Percentiles rank a stretch among this genome's conserved stretches.
phyloP scores from a whole-genome alignment of 192 early-diverging fungal genomes.

The Phlyctochytrium bullatum region DNA sequence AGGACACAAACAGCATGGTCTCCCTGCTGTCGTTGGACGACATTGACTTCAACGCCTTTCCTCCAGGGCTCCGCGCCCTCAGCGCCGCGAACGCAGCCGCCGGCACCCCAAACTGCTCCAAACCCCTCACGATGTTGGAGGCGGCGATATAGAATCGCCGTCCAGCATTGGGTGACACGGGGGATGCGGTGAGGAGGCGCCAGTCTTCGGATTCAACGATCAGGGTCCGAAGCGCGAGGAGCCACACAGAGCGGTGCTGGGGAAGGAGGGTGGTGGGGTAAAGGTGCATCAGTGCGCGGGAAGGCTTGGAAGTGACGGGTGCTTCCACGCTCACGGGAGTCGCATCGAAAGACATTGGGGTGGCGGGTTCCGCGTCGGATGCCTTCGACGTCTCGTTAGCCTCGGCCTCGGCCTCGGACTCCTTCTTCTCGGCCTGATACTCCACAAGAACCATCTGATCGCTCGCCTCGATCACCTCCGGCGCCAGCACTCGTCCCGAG shows the following conservation, averaged over 20 bases:
- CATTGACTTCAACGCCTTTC: constrained; percentile 15
- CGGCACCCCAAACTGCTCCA: constrained; percentile 29
- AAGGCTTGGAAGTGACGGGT: too few relatives aligned
- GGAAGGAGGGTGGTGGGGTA: constrained; percentile 17
- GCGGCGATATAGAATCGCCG: constrained; percentile 23
- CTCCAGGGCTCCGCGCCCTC: constrained; percentile 6
- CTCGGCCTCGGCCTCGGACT: too few relatives aligned
- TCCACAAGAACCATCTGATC: not conserved
- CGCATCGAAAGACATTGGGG: too few relatives aligned
- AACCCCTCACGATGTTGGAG: constrained; percentile 20
- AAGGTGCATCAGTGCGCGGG: not conserved
- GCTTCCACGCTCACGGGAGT: not conserved
- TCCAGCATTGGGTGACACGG: constrained; percentile 19
- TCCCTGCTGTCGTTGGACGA: constrained; percentile 16
- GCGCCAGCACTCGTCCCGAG: not conserved
- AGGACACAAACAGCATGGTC: constrained; percentile 22
- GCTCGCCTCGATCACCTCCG: not conserved
- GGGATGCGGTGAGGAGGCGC: constrained; percentile 10
- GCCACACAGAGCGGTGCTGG: constrained; percentile 20
- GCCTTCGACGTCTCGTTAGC: too few relatives aligned
- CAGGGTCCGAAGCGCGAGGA: constrained; percentile 16
- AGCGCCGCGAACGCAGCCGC: constrained; percentile 21
- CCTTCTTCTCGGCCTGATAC: too few relatives aligned
- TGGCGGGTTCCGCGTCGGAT: too few relatives aligned
- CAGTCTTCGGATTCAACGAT: constrained; percentile 11